These are phyloP conservation scores for Alternaria triticina DNA, from an alignment of 2,329 filamentous ascomycete genomes.

Conservation along the genomic window DNA sequence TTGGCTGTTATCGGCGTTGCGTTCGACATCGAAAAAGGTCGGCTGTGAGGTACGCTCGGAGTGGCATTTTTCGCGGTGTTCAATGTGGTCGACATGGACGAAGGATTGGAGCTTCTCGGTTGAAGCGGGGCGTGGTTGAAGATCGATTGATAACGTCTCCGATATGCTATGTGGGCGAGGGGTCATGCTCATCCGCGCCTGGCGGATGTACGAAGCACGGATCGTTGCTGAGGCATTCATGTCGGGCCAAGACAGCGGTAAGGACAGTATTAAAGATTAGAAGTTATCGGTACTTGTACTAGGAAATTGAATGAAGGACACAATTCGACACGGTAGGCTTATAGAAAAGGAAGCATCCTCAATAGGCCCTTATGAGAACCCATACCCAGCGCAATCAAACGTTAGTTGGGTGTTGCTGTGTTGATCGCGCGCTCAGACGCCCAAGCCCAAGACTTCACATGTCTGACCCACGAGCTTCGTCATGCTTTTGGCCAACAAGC, in stretches of 20 bases:
- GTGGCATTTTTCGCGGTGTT: slow-evolving; percentile 30
- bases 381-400: not conserved
- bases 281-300: slow-evolving; percentile 11
- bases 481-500: slow-evolving; percentile 5
- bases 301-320: not conserved
- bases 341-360: not conserved
- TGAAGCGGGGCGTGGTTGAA: slow-evolving; percentile 23
- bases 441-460: slow-evolving; percentile 15
- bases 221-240: slow-evolving; percentile 43
- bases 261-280: slow-evolving; percentile 1
- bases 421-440: not conserved
- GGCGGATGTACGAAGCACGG: slow-evolving; percentile 34
- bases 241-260: not conserved
- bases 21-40: slow-evolving; percentile 4
- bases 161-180: slow-evolving; percentile 5
- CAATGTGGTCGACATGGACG: slow-evolving; percentile 25
- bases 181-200: slow-evolving; percentile 26
- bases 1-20: not conserved
- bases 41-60: slow-evolving; percentile 17
- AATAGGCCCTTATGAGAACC: not conserved
- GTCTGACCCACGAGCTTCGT: slow-evolving; percentile 22
- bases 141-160: not conserved
- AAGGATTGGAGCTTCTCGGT: slow-evolving; percentile 26
- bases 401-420: not conserved
- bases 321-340: not conserved